Evolutionary conservation across 306 rosid species (phyloP).

Genomic region (Sindora glabra): DNA sequence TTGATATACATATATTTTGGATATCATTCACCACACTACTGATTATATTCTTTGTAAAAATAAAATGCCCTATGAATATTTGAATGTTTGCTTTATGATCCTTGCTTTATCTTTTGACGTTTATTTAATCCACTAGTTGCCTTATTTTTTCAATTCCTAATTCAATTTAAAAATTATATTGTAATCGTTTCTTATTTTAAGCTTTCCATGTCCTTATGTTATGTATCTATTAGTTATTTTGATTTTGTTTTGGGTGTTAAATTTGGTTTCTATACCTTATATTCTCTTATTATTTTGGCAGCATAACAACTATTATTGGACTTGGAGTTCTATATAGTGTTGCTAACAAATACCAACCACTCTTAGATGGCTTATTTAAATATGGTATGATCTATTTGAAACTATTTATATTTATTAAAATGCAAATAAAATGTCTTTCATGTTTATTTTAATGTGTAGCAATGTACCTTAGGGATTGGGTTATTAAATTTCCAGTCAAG

Average conservation of each 20-base stretch:
- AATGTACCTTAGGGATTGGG: background rate
- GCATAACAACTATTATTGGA: slow-evolving; percentile 72
- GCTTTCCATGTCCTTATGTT: background rate
- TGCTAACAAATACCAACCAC: slow-evolving; percentile 62
- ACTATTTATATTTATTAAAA: background rate
- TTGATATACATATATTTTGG: background rate
- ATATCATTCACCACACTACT: background rate
- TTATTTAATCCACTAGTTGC: background rate
- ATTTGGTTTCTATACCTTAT: background rate
- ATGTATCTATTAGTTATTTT: background rate
- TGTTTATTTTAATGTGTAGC: background rate
- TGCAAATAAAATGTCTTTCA: background rate
- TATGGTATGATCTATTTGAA: slow-evolving; percentile 48
- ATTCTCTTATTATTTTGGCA: slow-evolving; percentile 28
- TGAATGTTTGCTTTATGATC: background rate
- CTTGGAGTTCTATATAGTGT: slow-evolving; percentile 63
- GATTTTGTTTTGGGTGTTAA: background rate
- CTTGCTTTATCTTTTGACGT: slow-evolving; percentile 3
- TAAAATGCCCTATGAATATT: background rate
- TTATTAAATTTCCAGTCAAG: too few relatives aligned
- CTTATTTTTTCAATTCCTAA: background rate
- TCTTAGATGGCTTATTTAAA: slow-evolving; percentile 67
- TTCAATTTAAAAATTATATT: background rate
- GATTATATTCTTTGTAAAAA: slow-evolving; percentile 2
- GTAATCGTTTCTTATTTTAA: background rate